Base-by-base conservation (phyloP, 2,329 filamentous ascomycete genomes). In the Grosmannia penicillata region DNA sequence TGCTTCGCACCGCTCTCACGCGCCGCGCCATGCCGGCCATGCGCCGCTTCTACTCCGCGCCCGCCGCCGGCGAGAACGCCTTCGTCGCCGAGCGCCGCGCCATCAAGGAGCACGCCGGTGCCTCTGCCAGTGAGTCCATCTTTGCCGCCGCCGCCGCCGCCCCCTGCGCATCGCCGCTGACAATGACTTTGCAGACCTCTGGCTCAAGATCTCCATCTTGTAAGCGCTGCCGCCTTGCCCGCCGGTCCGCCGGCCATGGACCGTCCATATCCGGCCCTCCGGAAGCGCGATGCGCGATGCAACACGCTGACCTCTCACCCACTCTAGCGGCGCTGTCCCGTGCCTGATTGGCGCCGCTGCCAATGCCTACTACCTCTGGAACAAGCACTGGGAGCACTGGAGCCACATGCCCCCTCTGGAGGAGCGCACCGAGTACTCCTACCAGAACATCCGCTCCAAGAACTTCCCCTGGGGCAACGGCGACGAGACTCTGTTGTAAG, bases 371-470 rank as follows among this genome's bases (percentile, higher is more conserved):
- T 77, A 78, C 56, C 77, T 94, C 47, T 98, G 86, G 85, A 78
- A 75, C 54, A 84, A 93, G 68, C 91, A 98, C 66, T 96, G 89
- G 89, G 83, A 93, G 65, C 91, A 98, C 72, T 85, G 81, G 75
- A 65, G 62, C 38, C 89, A 96, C 66, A 65, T 83, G 61, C 75
- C 82, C 44, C 82, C 91, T 49, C 70, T 89, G 51, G 85, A 93
- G 70, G 91, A 98, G 68, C 81, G 83, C 56, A 65, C 72, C 54
- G 84, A 96, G 70, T 98, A 96, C 66, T 68, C 86, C 43, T 98
- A 93, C 77, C 84, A 93, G 75, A 98, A 98, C 73, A 82, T 98
- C 62, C 82, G 91, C 59, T 74, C 75, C 60, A 95, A 91, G 79
- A 95, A 94, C 75, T 98, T 65, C 72, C 78, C 75, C 56, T 98